Conservation (phyloP, 345 rosid species). For the Gossypium herbaceum region DNA sequence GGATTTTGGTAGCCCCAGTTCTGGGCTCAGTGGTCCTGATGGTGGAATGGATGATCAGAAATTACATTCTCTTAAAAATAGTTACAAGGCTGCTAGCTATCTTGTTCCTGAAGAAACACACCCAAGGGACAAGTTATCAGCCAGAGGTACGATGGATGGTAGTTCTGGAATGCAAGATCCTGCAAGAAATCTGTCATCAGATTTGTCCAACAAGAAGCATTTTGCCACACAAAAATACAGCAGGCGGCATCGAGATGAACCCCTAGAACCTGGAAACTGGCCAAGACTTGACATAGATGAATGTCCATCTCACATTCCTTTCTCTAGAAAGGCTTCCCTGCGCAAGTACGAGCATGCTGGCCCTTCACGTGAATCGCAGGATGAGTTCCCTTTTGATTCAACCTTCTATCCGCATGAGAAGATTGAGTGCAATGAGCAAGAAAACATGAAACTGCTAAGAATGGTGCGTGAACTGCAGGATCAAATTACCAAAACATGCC, state of each 20-base stretch:
- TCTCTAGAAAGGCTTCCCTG: slow-evolving; percentile 33
- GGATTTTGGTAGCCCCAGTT: slow-evolving; percentile 35
- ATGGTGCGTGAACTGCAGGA: slow-evolving; percentile 57
- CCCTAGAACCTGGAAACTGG: slow-evolving; percentile 37
- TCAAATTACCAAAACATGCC: slow-evolving; percentile 36
- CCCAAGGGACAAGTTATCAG: slow-evolving; percentile 30
- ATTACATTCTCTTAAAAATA: slow-evolving; percentile 23
- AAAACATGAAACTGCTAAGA: slow-evolving; percentile 45
- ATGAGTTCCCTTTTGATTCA: slow-evolving; percentile 33
- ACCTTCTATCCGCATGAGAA: slow-evolving; percentile 35
- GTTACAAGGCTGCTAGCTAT: slow-evolving; percentile 24
- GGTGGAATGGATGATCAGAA: slow-evolving; percentile 52
- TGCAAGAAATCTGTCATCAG: slow-evolving; percentile 29
- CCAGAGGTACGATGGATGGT: slow-evolving; percentile 23
- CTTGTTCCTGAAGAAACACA: slow-evolving; percentile 32
- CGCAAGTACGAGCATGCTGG: slow-evolving; percentile 41
- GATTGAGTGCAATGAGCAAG: slow-evolving; percentile 37
- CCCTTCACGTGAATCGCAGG: slow-evolving; percentile 40
- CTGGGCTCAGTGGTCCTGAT: slow-evolving; percentile 36
- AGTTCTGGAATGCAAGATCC: slow-evolving; percentile 26
- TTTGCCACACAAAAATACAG: slow-evolving; percentile 26
- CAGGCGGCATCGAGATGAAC: slow-evolving; percentile 31
- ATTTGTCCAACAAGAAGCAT: slow-evolving; percentile 26
- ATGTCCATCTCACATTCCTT: slow-evolving; percentile 33
- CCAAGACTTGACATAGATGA: slow-evolving; percentile 39